phyloP scores from a whole-genome alignment of 352 stramenopile genomes.

The Phytophthora kernoviae region DNA sequence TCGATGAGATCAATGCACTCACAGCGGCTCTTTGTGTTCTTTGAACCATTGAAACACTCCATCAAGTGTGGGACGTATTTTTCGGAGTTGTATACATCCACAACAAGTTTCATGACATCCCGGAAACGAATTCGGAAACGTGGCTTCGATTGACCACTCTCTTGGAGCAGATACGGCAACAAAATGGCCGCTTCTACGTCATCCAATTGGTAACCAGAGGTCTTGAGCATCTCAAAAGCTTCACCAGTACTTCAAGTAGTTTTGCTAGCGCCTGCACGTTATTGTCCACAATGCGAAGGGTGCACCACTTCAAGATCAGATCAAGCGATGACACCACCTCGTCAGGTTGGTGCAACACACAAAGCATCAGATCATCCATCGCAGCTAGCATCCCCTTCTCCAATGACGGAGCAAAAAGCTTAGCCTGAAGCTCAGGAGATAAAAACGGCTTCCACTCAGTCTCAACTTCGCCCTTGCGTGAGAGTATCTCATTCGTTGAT shows the following conservation, averaged over 20 bases:
- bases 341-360: constrained; percentile 62
- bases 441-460: constrained; percentile 79
- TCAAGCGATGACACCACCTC: constrained; percentile 77
- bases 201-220: constrained; percentile 63
- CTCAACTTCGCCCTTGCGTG: constrained; percentile 76
- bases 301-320: constrained; percentile 87
- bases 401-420: constrained; percentile 77
- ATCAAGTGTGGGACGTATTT: constrained; percentile 77
- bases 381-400: constrained; percentile 87
- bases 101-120: constrained; percentile 83
- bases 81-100: constrained; percentile 79
- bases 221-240: constrained; percentile 83
- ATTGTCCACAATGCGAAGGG: constrained; percentile 85
- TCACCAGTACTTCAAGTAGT: constrained; percentile 80
- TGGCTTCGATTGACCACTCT: constrained; percentile 85
- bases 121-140: constrained; percentile 84
- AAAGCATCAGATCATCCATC: constrained; percentile 75
- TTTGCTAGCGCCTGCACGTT: constrained; percentile 88
- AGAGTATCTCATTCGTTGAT: constrained; percentile 67
- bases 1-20: constrained; percentile 86
- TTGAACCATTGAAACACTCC: constrained; percentile 85
- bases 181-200: constrained; percentile 86
- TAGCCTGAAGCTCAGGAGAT: constrained; percentile 66
- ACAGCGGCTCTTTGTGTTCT: constrained; percentile 88
- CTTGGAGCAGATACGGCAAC: constrained; percentile 81